These are phyloP conservation scores for Lentithecium fluviatile DNA, from an alignment of 495 filamentous ascomycete genomes.

Conservation along the genomic window DNA sequence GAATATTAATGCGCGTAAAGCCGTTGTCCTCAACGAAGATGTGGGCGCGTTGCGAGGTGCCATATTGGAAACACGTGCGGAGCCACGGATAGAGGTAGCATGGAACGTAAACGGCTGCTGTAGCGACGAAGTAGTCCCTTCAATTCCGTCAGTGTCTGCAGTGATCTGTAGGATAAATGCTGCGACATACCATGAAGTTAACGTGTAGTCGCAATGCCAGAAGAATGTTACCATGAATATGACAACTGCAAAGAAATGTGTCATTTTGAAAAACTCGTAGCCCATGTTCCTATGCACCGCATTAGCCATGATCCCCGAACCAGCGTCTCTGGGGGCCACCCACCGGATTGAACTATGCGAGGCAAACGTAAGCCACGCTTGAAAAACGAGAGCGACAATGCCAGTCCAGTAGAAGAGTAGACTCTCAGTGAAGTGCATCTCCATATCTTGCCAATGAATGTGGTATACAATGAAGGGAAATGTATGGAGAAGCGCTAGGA, in stretches of 20 bases:
- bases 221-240: slow-evolving; percentile 59
- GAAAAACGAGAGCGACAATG: slow-evolving; percentile 54
- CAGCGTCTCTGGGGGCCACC: no score
- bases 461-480: slow-evolving; percentile 48
- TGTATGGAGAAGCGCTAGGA: slow-evolving; percentile 37
- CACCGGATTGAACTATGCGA: slow-evolving; percentile 53
- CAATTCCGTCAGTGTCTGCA: slow-evolving; percentile 6
- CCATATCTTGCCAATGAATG: slow-evolving; percentile 52
- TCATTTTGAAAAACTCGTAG: slow-evolving; percentile 62
- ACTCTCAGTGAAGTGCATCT: slow-evolving; percentile 47
- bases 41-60: slow-evolving; percentile 47
- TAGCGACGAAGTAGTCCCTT: slow-evolving; percentile 62
- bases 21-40: slow-evolving; percentile 47
- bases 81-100: slow-evolving; percentile 47
- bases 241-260: slow-evolving; percentile 53
- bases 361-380: slow-evolving; percentile 56
- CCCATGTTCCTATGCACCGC: no score
- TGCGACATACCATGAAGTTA: slow-evolving; percentile 53
- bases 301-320: no score
- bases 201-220: slow-evolving; percentile 57
- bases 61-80: slow-evolving; percentile 50
- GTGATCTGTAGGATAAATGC: background rate
- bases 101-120: slow-evolving; percentile 50
- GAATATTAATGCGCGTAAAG: slow-evolving; percentile 38
- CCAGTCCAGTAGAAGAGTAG: slow-evolving; percentile 55